Conservation (phyloP, 805 yeast genomes). For the Myxozyma nipponensis region DNA sequence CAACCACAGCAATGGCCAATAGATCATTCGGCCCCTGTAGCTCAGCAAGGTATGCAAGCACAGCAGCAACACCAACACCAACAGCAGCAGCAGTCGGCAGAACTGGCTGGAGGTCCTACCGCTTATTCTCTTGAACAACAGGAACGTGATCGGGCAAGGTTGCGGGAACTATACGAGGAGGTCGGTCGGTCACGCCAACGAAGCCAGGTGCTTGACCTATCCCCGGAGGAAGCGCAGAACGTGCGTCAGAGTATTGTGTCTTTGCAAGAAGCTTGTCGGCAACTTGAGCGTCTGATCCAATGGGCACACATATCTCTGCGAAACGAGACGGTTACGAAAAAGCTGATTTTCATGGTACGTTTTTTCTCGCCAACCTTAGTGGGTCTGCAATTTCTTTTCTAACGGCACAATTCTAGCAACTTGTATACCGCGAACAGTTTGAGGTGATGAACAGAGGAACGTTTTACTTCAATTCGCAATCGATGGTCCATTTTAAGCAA, state of each 20-base stretch:
- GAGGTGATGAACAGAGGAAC: conserved; percentile 18
- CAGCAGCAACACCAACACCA: conserved; percentile 15
- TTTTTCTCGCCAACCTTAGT: neutral
- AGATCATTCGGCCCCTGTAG: too few relatives aligned
- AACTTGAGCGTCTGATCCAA: conserved; percentile 19
- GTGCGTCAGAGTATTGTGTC: conserved; percentile 8
- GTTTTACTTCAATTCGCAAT: conserved; percentile 10
- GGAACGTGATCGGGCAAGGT: conserved; percentile 10
- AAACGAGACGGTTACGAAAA: conserved; percentile 18
- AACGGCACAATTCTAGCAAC: conserved; percentile 19
- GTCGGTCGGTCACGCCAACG: conserved; percentile 9
- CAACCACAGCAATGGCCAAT: neutral
- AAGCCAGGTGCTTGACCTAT: conserved; percentile 12
- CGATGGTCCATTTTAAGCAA: conserved; percentile 12
- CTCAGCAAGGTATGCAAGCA: neutral
- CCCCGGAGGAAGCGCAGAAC: conserved; percentile 11
- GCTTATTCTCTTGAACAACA: conserved; percentile 14
- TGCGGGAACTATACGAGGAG: conserved; percentile 18
- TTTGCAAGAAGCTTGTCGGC: conserved; percentile 22
- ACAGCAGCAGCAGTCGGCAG: conserved; percentile 1
- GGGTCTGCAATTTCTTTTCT: neutral
- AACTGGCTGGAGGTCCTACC: neutral
- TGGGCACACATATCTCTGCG: conserved; percentile 17
- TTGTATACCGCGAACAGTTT: conserved; percentile 21
- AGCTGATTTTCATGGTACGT: conserved; percentile 21